Conservation (phyloP, 1,139 yeast genomes). For the Hanseniaspora sp. region DNA sequence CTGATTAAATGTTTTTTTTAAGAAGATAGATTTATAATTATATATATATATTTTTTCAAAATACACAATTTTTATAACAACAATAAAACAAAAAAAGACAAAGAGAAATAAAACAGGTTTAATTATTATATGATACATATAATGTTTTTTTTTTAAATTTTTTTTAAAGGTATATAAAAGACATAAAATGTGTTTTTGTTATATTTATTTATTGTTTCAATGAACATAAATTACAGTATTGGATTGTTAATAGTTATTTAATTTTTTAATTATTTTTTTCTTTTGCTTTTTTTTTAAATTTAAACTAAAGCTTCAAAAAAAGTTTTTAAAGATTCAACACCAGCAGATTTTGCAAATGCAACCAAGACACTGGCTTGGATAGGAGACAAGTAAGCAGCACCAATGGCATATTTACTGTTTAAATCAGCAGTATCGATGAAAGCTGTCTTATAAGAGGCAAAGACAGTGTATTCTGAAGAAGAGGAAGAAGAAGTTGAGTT, state of each 20-base stretch:
- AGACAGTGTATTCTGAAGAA: constrained; percentile 20
- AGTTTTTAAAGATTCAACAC: neutral
- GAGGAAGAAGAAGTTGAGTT: neutral
- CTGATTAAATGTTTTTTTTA: constrained; percentile 28
- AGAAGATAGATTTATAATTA: neutral
- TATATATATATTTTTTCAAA: neutral
- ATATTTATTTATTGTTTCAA: too few species aligned
- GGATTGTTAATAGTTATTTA: neutral
- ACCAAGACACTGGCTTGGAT: constrained; percentile 26
- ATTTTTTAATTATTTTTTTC: neutral
- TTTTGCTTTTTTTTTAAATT: neutral
- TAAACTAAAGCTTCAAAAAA: neutral
- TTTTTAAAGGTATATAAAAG: too few species aligned
- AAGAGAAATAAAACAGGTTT: too few species aligned
- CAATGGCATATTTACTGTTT: constrained; percentile 22
- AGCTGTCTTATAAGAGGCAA: constrained; percentile 21
- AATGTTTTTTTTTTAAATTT: too few species aligned
- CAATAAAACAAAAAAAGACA: too few species aligned
- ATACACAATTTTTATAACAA: neutral
- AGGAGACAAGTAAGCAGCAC: constrained; percentile 28
- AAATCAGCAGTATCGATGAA: constrained; percentile 21
- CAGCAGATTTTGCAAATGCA: constrained; percentile 22
- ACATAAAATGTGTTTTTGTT: too few species aligned
- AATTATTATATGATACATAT: too few species aligned
- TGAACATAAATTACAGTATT: too few species aligned